Evolutionary conservation across 768 basidiomycete genomes (phyloP).

Genomic region (Boletus rubroflammeus): DNA sequence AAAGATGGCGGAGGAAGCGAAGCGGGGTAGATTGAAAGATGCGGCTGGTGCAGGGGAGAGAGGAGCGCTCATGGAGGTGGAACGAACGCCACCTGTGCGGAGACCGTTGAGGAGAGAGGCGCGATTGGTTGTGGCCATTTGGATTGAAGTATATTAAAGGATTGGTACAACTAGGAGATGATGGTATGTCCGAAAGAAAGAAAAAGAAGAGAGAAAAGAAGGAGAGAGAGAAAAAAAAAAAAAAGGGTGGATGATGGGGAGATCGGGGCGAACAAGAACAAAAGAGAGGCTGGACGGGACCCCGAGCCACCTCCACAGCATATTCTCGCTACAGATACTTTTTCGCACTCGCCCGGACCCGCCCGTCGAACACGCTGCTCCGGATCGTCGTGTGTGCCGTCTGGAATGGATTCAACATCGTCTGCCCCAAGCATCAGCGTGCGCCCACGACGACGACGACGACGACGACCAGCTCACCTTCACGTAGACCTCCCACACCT

Average conservation of each 20-base stretch:
- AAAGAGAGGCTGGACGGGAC: slow-evolving; percentile 15
- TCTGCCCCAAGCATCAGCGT: slow-evolving; percentile 41
- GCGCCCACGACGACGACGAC: background rate
- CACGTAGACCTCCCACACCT: slow-evolving; percentile 96
- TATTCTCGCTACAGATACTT: slow-evolving; percentile 60
- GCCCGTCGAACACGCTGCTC: slow-evolving; percentile 75
- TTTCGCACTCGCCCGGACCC: slow-evolving; percentile 83
- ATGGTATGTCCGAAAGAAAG: slow-evolving; percentile 4
- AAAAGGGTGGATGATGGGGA: background rate
- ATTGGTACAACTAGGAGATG: slow-evolving; percentile 19
- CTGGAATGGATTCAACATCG: slow-evolving; percentile 93
- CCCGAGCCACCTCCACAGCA: slow-evolving; percentile 17
- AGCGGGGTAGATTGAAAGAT: slow-evolving; percentile 63
- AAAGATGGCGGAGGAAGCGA: slow-evolving; percentile 42
- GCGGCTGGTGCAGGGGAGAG: slow-evolving; percentile 64
- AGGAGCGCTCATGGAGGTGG: slow-evolving; percentile 55
- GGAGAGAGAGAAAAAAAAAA: slow-evolving; percentile 17
- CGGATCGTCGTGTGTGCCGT: slow-evolving; percentile 82
- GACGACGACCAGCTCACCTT: slow-evolving; percentile 57
- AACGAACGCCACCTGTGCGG: slow-evolving; percentile 86
- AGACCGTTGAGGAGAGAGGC: slow-evolving; percentile 86
- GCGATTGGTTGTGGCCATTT: slow-evolving; percentile 54
- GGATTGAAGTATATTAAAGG: slow-evolving; percentile 15
- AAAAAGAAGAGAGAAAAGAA: slow-evolving; percentile 14
- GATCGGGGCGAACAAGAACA: slow-evolving; percentile 19